Evolutionary conservation across 176 grass and related monocot species (phyloP).

Genomic region (Oryza meyeriana): DNA sequence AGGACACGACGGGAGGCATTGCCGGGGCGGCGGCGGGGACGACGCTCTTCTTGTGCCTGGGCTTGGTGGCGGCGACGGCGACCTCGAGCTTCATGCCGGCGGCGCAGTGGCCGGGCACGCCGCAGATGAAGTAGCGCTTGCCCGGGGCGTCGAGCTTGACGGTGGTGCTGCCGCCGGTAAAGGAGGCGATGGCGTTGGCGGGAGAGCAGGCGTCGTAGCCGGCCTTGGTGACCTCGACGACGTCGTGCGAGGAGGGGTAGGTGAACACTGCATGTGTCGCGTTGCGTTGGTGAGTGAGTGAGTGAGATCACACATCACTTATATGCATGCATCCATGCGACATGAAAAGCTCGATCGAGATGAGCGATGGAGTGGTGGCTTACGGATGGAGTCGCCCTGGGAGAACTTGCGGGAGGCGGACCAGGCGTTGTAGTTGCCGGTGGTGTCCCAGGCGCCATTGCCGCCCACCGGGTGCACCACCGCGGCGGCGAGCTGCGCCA

Average conservation of each 20-base stretch:
- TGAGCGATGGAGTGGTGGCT: too few species aligned
- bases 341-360: too few species aligned
- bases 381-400: conserved; percentile 27
- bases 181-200: conserved; percentile 32
- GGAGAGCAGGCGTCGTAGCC: conserved; percentile 61
- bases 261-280: conserved; percentile 37
- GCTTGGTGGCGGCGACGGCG: conserved; percentile 29
- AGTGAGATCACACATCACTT: too few species aligned
- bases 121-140: conserved; percentile 85
- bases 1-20: background rate
- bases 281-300: too few species aligned
- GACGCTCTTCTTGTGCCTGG: conserved; percentile 12
- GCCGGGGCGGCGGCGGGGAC: conserved; percentile 21
- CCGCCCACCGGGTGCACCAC: conserved; percentile 33
- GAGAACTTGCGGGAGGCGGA: conserved; percentile 14
- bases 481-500: conserved; percentile 33
- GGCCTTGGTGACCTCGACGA: conserved; percentile 57
- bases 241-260: conserved; percentile 57
- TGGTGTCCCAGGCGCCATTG: conserved; percentile 29
- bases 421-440: conserved; percentile 39
- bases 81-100: conserved; percentile 79
- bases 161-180: conserved; percentile 29
- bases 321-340: too few species aligned
- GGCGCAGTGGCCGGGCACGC: conserved; percentile 55
- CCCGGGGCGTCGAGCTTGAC: conserved; percentile 46